Percentiles rank a stretch among this genome's conserved stretches.
phyloP scores from a whole-genome alignment of 768 basidiomycete genomes.

The Mycena epipterygia region DNA sequence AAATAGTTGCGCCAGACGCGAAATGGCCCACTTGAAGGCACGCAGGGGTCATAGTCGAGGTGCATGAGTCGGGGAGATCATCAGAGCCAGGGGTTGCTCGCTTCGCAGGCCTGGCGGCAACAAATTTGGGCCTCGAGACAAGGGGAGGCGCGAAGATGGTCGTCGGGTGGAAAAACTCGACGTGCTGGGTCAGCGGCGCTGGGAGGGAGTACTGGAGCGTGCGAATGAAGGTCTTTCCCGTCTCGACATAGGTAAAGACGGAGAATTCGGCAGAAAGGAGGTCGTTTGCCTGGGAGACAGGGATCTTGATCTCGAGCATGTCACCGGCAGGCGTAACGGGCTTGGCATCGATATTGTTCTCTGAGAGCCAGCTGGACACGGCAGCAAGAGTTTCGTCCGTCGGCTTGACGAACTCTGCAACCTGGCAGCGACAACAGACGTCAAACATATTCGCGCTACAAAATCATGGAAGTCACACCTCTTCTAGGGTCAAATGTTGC shows the following conservation, averaged over 20 bases:
- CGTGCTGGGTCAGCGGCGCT: constrained; percentile 26
- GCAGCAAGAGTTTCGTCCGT: constrained; percentile 46
- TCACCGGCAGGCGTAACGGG: constrained; percentile 38
- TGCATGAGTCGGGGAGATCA: constrained; percentile 39
- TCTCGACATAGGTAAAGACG: constrained; percentile 21
- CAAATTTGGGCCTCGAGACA: background rate
- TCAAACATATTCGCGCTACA: background rate
- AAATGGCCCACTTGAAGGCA: constrained; percentile 32
- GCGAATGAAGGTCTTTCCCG: constrained; percentile 32
- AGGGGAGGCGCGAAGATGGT: constrained; percentile 30
- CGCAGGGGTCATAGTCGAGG: constrained; percentile 36
- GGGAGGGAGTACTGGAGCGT: constrained; percentile 42
- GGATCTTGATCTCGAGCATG: constrained; percentile 34
- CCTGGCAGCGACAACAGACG: constrained; percentile 34
- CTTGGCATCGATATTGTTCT: constrained; percentile 45
- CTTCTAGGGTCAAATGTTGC: constrained; percentile 11
- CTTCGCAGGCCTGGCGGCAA: background rate
- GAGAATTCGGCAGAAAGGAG: constrained; percentile 36
- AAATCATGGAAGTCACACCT: constrained; percentile 2
- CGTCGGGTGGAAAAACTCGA: constrained; percentile 41
- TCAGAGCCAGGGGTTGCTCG: background rate
- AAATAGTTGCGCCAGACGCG: constrained; percentile 5
- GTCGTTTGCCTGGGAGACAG: constrained; percentile 39
- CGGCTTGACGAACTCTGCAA: constrained; percentile 53
- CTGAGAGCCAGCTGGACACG: constrained; percentile 52